These are phyloP conservation scores for Heterobasidion annosum DNA, from an alignment of 1,284 basidiomycete genomes.

Conservation along the genomic window DNA sequence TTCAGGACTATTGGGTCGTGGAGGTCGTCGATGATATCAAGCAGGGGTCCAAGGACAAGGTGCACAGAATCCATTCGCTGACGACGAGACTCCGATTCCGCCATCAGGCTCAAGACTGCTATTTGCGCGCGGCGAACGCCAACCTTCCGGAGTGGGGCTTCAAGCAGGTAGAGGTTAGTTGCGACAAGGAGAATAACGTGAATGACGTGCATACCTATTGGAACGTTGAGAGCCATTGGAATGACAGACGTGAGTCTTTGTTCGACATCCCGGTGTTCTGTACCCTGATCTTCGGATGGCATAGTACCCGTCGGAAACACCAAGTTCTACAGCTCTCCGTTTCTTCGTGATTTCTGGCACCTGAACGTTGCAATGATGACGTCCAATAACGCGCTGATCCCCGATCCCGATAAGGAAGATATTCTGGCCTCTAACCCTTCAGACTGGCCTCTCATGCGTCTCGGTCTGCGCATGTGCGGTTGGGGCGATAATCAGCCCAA, in stretches of 20 bases:
- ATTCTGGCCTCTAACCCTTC: constrained; percentile 87
- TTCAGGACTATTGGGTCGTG: constrained; percentile 87
- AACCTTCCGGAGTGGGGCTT: constrained; percentile 97
- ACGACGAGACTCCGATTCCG: constrained; percentile 86
- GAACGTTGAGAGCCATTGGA: constrained; percentile 98
- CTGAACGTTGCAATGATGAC: constrained; percentile 99
- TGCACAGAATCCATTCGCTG: constrained; percentile 74
- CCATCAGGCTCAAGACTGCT: constrained; percentile 77
- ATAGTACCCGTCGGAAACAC: constrained; percentile 77
- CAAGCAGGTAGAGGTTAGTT: constrained; percentile 96
- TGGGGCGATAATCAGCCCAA: constrained; percentile 88
- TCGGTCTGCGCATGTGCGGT: constrained; percentile 94
- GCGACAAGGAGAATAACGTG: constrained; percentile 83
- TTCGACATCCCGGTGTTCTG: constrained; percentile 14
- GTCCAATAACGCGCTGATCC: constrained; percentile 95
- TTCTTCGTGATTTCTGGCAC: constrained; percentile 96
- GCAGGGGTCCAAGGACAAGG: constrained; percentile 48
- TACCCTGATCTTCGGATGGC: background rate
- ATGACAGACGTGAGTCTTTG: constrained; percentile 65
- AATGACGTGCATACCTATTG: constrained; percentile 87
- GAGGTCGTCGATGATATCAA: constrained; percentile 91
- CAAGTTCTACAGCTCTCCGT: constrained; percentile 85
- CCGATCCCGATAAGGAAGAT: constrained; percentile 97
- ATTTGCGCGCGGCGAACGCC: constrained; percentile 84
- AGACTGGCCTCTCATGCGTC: constrained; percentile 90